Percentiles rank a stretch among this genome's conserved stretches.
Evolutionary conservation across 1,284 basidiomycete species (phyloP).

Genomic region (Puccinia novopanici): DNA sequence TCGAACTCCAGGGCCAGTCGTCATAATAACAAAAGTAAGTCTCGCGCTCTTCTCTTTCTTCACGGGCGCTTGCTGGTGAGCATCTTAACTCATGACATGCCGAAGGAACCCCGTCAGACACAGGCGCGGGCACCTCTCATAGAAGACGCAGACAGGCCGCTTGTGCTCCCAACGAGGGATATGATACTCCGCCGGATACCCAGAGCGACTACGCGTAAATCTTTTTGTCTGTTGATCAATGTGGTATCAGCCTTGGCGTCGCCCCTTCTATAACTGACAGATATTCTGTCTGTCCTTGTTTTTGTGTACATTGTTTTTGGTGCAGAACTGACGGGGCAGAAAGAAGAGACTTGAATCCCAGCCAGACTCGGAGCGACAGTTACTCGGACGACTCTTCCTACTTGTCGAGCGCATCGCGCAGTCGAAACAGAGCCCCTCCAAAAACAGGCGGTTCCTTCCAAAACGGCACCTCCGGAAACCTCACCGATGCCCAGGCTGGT

Average conservation of each 20-base stretch:
- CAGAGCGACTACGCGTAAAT: neutral
- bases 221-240: too few relatives aligned
- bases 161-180: neutral
- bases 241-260: too few relatives aligned
- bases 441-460: too few relatives aligned
- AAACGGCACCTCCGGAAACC: neutral
- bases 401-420: neutral
- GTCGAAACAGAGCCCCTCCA: neutral
- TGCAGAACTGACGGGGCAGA: neutral
- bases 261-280: neutral
- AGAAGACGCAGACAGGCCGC: neutral
- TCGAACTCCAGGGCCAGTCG: neutral
- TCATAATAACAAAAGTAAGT: neutral
- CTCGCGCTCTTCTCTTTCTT: neutral
- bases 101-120: neutral
- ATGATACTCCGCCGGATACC: neutral
- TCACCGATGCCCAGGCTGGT: neutral
- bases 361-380: too few relatives aligned
- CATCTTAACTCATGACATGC: neutral
- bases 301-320: neutral
- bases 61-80: neutral
- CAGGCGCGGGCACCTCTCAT: neutral
- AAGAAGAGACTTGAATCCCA: neutral
- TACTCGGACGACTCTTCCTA: neutral
- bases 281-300: neutral